phyloP scores from a whole-genome alignment of 2,329 filamentous ascomycete genomes.

The Pestalotiopsis sp. region DNA sequence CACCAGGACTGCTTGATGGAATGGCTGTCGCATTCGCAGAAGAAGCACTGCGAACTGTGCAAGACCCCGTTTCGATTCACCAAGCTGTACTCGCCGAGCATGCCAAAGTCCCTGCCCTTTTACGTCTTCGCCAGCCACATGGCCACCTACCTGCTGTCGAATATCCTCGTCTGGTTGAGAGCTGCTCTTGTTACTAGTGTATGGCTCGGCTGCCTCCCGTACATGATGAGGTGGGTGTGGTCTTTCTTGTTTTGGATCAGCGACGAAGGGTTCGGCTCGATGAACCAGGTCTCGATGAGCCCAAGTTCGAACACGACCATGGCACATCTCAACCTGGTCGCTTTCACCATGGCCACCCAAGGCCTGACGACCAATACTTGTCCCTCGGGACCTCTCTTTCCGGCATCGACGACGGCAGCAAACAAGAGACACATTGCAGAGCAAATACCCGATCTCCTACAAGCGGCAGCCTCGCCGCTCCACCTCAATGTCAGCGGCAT shows the following conservation, averaged over 20 bases:
- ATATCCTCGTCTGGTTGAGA: slow-evolving; percentile 77
- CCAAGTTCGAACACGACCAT: slow-evolving; percentile 24
- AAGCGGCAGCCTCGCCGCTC: neutral
- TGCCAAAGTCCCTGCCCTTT: slow-evolving; percentile 83
- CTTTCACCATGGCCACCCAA: slow-evolving; percentile 24
- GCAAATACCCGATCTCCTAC: slow-evolving; percentile 29
- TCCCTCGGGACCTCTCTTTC: slow-evolving; percentile 41
- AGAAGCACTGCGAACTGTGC: slow-evolving; percentile 99
- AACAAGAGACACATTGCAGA: slow-evolving; percentile 39
- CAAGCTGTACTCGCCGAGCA: slow-evolving; percentile 92
- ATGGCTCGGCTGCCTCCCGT: slow-evolving; percentile 88
- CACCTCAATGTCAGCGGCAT: slow-evolving; percentile 7
- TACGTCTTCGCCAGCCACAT: slow-evolving; percentile 82
- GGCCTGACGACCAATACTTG: slow-evolving; percentile 32
- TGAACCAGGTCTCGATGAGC: neutral
- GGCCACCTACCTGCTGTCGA: slow-evolving; percentile 70
- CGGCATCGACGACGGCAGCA: slow-evolving; percentile 41
- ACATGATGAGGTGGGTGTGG: slow-evolving; percentile 90
- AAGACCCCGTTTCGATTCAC: slow-evolving; percentile 98
- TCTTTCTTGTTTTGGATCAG: slow-evolving; percentile 93
- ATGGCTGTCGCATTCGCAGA: slow-evolving; percentile 97
- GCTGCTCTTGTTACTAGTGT: slow-evolving; percentile 79
- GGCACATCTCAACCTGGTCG: slow-evolving; percentile 23
- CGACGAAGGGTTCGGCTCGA: slow-evolving; percentile 66
- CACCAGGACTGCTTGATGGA: slow-evolving; percentile 99